Base-by-base conservation (phyloP, 2,329 filamentous ascomycete genomes). In the Plectosphaerella plurivora region DNA sequence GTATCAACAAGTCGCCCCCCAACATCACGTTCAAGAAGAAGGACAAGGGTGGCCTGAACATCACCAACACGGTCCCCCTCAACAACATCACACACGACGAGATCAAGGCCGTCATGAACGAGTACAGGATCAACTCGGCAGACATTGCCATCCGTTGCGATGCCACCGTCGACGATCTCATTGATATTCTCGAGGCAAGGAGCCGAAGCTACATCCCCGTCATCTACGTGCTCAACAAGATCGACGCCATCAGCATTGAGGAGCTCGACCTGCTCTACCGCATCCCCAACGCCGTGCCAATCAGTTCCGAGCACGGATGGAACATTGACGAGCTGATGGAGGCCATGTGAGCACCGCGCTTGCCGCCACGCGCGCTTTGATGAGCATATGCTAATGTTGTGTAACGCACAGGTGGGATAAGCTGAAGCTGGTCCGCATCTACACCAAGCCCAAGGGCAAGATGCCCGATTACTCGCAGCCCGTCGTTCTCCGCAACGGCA, bases 1-100 rank as follows among this genome's bases (percentile, higher is more conserved):
- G 94, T 52, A 93, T 97, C 77, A 99, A 99, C 79, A 99, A 97
- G 77, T 76, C 85, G 62, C 94, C 94, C 24, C 94, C 94, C 41
- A 99, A 99, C 69, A 99, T 99, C 65, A 89, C 94, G n/a, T 96
- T 97, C 79, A 95, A 87, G 75, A 99, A 99, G 80, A 99, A 99
- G 79, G 94, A 99, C 73, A 97, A 97, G 75, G 94, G 94, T 61
- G 94, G 94, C 36, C 84, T 99, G 66, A 92, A 89, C 65, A 94
- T 99, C 66, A 96, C 92, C n/a, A 94, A 84, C 72, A 99, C 94
- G 3, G 87, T 94, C 45, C 91, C 92, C 5, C 77, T 99, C 61
- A 88, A 88, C 22, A 91, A 99, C 72, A 96, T 99, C 65, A 89
- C 94, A 68, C 81, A 91, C 61, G 94, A 96, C 65, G 94, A 99